These are phyloP conservation scores for Trypanosoma conorhini DNA, from an alignment of 208 protist genomes.

Conservation along the genomic window DNA sequence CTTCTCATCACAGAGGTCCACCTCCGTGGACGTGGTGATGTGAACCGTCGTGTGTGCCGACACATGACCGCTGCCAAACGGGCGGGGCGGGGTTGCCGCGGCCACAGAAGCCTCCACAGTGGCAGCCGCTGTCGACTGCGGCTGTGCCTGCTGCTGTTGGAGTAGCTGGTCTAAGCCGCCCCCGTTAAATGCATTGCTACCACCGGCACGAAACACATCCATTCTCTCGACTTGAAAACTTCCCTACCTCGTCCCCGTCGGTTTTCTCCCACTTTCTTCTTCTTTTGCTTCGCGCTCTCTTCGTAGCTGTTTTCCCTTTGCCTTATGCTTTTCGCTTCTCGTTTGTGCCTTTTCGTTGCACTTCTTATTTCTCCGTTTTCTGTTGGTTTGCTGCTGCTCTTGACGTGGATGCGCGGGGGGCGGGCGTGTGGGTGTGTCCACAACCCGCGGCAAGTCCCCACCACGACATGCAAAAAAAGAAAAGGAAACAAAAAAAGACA, in stretches of 20 bases:
- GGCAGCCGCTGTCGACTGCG: neutral
- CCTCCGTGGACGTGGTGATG: conserved; percentile 25
- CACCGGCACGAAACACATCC: conserved; percentile 26
- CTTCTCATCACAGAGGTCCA: conserved; percentile 26
- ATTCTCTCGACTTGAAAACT: neutral
- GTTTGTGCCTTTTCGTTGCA: neutral
- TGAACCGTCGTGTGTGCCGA: conserved; percentile 18
- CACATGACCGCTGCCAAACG: conserved; percentile 5
- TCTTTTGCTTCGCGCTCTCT: neutral
- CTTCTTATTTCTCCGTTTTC: conserved; percentile 5
- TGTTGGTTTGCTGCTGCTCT: neutral
- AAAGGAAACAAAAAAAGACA: conserved; percentile 21
- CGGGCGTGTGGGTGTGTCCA: too few species aligned
- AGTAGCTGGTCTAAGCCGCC: conserved; percentile 1
- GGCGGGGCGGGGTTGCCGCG: neutral
- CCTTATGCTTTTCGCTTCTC: neutral
- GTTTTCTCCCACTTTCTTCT: conserved; percentile 4
- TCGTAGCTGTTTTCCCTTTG: neutral
- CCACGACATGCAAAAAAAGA: neutral
- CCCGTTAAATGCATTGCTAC: conserved; percentile 20
- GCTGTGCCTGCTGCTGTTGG: conserved; percentile 3
- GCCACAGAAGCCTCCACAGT: neutral
- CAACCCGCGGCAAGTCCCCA: neutral
- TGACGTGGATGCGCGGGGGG: too few species aligned
- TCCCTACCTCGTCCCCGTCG: neutral